Evolutionary conservation across 768 basidiomycete species (phyloP).

Genomic region (Tricholoma furcatifolium): DNA sequence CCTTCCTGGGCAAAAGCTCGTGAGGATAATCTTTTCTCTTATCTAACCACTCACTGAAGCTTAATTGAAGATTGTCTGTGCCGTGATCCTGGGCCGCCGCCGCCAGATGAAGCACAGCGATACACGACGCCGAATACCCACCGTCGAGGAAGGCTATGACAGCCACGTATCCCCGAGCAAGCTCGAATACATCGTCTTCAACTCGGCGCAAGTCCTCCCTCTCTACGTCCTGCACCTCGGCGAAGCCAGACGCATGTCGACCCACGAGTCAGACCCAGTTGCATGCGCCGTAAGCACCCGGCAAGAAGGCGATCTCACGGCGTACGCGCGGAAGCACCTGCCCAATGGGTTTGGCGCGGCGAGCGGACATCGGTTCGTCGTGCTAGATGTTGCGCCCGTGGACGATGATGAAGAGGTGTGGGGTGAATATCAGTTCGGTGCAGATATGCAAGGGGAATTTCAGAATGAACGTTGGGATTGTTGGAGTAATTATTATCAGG

Average conservation of each 20-base stretch:
- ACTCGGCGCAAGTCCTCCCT: conserved; percentile 9
- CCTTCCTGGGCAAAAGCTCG: neutral
- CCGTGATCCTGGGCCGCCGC: conserved; percentile 10
- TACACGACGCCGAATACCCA: neutral
- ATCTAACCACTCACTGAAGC: neutral
- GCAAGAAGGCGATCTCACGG: conserved; percentile 2
- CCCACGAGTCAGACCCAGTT: neutral
- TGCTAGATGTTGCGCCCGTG: conserved; percentile 7
- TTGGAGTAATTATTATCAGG: neutral
- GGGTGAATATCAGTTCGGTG: conserved; percentile 9
- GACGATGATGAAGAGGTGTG: conserved; percentile 14
- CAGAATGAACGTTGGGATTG: conserved; percentile 6
- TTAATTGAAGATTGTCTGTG: conserved; percentile 5
- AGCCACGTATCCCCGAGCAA: conserved; percentile 10
- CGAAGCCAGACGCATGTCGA: neutral
- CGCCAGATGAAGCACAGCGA: neutral
- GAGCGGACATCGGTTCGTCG: conserved; percentile 7
- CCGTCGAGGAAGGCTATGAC: conserved; percentile 4
- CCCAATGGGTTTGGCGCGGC: conserved; percentile 11
- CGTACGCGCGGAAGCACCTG: conserved; percentile 11
- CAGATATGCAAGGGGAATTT: conserved; percentile 1
- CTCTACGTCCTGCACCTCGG: conserved; percentile 12
- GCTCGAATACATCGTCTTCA: conserved; percentile 11
- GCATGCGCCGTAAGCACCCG: neutral
- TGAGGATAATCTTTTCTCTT: too few relatives aligned